phyloP scores from a whole-genome alignment of 345 rosid species.

The Eucalyptus victrix region DNA sequence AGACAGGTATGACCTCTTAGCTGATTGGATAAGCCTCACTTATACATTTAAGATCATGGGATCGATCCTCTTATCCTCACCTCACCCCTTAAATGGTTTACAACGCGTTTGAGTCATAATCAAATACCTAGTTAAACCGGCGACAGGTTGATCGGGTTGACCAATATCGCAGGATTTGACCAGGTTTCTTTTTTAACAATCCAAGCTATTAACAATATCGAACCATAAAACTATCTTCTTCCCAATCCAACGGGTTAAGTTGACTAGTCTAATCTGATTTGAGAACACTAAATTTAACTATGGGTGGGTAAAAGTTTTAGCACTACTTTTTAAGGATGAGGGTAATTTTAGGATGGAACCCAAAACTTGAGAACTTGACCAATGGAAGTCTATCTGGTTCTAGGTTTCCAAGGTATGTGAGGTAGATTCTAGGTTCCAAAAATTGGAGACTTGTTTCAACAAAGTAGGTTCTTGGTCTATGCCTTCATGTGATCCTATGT shows the following conservation, averaged over 20 bases:
- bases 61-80: neutral
- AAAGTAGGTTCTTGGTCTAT: too few species aligned
- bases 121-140: neutral
- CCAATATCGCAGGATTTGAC: too few species aligned
- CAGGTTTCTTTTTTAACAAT: neutral
- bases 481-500: too few species aligned
- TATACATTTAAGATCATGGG: neutral
- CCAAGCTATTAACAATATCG: neutral
- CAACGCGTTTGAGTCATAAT: neutral
- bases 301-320: neutral
- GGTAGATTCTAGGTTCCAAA: too few species aligned
- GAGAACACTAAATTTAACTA: neutral
- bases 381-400: too few species aligned
- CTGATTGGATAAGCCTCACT: neutral
- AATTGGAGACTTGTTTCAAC: too few species aligned
- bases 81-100: neutral
- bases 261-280: too few species aligned
- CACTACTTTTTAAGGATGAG: neutral
- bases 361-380: too few species aligned
- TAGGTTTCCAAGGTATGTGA: too few species aligned
- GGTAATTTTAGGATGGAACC: fast-evolving
- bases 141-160: too few species aligned
- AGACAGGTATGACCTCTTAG: too few species aligned
- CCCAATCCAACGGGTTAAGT: neutral
- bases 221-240: neutral